phyloP scores from a whole-genome alignment of 164 flowering plant genomes.

The Vitis rotundifolia region DNA sequence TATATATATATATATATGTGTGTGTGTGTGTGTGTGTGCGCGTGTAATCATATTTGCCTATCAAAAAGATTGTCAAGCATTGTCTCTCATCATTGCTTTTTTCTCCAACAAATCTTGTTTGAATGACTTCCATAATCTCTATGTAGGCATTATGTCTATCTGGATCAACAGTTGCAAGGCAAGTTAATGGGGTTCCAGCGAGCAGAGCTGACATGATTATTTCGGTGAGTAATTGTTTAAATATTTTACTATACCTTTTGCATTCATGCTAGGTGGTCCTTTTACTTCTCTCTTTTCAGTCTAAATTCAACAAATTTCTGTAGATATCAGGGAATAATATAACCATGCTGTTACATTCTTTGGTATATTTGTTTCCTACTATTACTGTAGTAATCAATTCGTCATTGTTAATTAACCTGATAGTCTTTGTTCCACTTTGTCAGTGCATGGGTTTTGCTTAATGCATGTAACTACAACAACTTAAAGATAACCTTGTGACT shows the following conservation, averaged over 20 bases:
- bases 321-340: background rate
- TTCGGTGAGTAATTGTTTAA: slow-evolving; percentile 49
- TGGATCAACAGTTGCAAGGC: slow-evolving; percentile 46
- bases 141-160: slow-evolving; percentile 81
- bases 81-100: background rate
- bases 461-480: background rate
- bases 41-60: too few relatives aligned
- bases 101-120: slow-evolving; percentile 1
- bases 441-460: background rate
- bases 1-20: too few relatives aligned
- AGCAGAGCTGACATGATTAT: slow-evolving; percentile 88
- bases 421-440: background rate
- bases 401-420: background rate
- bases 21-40: too few relatives aligned
- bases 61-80: too few relatives aligned
- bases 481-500: background rate
- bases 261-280: background rate
- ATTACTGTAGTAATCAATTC: background rate
- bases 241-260: background rate
- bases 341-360: background rate
- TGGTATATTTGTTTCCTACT: background rate
- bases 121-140: background rate
- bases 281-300: background rate
- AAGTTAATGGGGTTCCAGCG: slow-evolving; percentile 66
- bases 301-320: background rate